Base-by-base conservation (phyloP, 495 filamentous ascomycete species). In the Xylaria intraflava region DNA sequence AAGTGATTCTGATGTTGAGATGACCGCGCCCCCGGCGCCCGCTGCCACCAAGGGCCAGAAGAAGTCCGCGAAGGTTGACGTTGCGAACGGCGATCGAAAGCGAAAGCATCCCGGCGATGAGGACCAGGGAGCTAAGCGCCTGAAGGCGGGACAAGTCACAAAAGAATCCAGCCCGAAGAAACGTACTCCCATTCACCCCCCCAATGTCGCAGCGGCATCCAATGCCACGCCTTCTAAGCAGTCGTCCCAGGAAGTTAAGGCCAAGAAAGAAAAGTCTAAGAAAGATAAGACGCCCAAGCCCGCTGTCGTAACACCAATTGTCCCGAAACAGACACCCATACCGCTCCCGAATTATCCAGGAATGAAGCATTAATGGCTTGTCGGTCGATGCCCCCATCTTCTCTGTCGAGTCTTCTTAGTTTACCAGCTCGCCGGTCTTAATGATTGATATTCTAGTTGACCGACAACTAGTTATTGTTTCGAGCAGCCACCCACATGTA, bases 301-400 rank as follows among this genome's bases (percentile, higher is more conserved):
- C 1, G 8, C 48, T 14, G 16, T 46, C 10, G 47, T 35, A 11
- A 30, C 49, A 23, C 17, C 49, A 24, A 41, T 0, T 5, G 17
- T 35, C 3, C 48, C 48, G 17, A 75, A 70, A 53, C 60, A 69
- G 39, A 75, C 73, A 20, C 73, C 73, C 0, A 50, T 76, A 6
- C 56, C 64, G 1, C 61, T 68, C 19, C 72, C 73, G 0, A 33
- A 49, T 8, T 17, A 68, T 56, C 66, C 66, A 36, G 54, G 60
- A 42, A 73, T 68, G 62, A 74, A 56, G 53, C 61, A 46, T 51
- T 64, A 19, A 59, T 23, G 20, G 26, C 6, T 20, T 40, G 35
- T 17, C n/a, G n/a, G 17, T 38, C 4, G 35, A 38, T 38, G 17
- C 35, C 35, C n/a, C 35, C 17, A 4, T n/a, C 3, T 38, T 38